Conservation (phyloP, 2,329 filamentous ascomycete genomes). For the Pyrenochaeta sp. region DNA sequence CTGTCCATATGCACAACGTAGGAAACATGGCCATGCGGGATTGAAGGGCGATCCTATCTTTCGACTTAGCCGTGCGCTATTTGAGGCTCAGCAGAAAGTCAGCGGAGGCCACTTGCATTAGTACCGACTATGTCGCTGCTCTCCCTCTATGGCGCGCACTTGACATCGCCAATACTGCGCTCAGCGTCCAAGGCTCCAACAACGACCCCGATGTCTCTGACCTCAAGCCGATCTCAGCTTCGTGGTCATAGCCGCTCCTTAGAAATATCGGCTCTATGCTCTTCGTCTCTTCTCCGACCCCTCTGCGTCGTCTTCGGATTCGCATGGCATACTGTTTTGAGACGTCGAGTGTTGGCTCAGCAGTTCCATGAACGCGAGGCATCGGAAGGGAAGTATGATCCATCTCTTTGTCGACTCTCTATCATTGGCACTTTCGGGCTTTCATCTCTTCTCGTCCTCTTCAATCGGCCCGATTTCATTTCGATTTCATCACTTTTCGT, state of each 20-base stretch:
- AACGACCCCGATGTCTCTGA: background rate
- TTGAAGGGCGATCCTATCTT: background rate
- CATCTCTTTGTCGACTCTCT: conserved; percentile 6
- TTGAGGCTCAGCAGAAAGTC: background rate
- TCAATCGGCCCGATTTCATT: background rate
- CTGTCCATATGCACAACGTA: background rate
- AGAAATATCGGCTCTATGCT: background rate
- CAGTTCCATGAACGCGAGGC: background rate
- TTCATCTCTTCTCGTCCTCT: background rate
- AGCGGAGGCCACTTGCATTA: background rate
- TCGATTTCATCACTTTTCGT: background rate
- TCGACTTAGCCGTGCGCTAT: background rate
- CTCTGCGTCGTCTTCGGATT: conserved; percentile 11
- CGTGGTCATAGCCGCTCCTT: background rate
- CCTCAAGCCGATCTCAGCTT: background rate
- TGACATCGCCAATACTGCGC: background rate
- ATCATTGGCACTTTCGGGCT: background rate
- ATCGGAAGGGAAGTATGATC: conserved; percentile 15
- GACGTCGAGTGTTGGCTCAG: background rate
- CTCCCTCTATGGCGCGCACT: background rate
- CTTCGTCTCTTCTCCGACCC: background rate
- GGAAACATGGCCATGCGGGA: background rate
- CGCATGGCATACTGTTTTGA: conserved; percentile 2
- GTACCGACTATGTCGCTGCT: background rate
- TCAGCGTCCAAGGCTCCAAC: background rate